phyloP scores from a whole-genome alignment of 169 alveolate species.

The Babesia bigemina region DNA sequence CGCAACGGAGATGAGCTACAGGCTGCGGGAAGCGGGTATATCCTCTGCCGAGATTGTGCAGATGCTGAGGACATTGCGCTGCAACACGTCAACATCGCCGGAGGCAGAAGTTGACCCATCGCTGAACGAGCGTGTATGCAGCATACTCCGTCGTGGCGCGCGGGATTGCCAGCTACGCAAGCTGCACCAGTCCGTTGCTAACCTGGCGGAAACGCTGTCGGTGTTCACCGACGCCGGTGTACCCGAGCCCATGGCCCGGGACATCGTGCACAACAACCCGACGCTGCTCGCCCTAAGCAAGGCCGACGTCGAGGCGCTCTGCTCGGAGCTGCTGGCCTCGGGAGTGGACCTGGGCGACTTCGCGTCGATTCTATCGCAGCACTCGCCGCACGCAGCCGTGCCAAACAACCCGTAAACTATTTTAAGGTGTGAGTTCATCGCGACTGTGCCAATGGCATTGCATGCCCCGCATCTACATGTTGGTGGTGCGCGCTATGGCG shows the following conservation, averaged over 20 bases:
- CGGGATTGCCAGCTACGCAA: background rate
- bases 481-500: constrained; percentile 40
- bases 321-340: background rate
- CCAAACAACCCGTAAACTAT: background rate
- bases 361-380: constrained; percentile 31
- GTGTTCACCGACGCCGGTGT: constrained; percentile 3
- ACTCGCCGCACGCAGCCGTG: background rate
- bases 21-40: background rate
- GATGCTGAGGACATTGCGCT: constrained; percentile 2
- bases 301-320: constrained; percentile 6
- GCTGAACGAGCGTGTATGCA: background rate
- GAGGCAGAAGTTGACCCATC: background rate
- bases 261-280: constrained; percentile 41
- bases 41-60: constrained; percentile 2
- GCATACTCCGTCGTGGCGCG: background rate
- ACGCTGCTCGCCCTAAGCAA: constrained; percentile 2
- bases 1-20: background rate
- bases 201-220: background rate
- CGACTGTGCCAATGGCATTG: background rate
- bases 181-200: background rate
- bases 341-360: constrained; percentile 45
- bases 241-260: constrained; percentile 31
- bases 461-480: background rate
- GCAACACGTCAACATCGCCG: background rate
- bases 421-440: background rate